Evolutionary conservation across 768 basidiomycete species (phyloP).

Genomic region (Cytidiella melzeri): DNA sequence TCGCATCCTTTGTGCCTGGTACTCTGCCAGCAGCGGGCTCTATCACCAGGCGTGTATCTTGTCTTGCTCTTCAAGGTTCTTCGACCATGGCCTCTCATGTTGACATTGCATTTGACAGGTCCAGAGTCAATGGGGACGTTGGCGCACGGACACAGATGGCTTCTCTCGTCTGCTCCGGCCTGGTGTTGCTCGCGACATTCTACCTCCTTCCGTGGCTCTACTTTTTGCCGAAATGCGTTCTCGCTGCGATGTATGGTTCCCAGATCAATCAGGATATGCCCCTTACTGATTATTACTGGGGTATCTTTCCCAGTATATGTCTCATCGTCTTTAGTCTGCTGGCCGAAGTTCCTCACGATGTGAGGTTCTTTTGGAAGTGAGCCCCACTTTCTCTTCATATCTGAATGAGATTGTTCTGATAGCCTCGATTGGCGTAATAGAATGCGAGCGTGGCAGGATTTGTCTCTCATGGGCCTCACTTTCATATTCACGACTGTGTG

Average conservation of each 20-base stretch:
- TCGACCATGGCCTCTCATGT: too few species aligned
- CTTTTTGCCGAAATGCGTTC: slow-evolving; percentile 83
- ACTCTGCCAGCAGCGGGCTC: slow-evolving; percentile 91
- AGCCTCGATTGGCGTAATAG: slow-evolving; percentile 30
- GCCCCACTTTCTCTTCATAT: slow-evolving; percentile 32
- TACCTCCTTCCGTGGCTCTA: slow-evolving; percentile 84
- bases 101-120: slow-evolving; percentile 30
- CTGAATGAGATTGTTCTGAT: neutral
- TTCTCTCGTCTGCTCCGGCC: slow-evolving; percentile 64
- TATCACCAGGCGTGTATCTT: slow-evolving; percentile 64
- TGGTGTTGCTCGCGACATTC: slow-evolving; percentile 81
- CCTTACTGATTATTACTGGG: neutral
- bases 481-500: slow-evolving; percentile 85
- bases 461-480: slow-evolving; percentile 81
- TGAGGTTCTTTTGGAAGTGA: slow-evolving; percentile 80
- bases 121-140: slow-evolving; percentile 85
- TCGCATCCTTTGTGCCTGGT: slow-evolving; percentile 76
- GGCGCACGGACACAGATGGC: slow-evolving; percentile 90
- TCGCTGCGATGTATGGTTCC: slow-evolving; percentile 75
- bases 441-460: slow-evolving; percentile 91
- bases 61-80: neutral
- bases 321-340: slow-evolving; percentile 83
- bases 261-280: neutral
- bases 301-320: slow-evolving; percentile 51
- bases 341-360: slow-evolving; percentile 81